Conservation (phyloP, 192 early-diverging fungal genomes). For the Phycomyces blakesleeanus region DNA sequence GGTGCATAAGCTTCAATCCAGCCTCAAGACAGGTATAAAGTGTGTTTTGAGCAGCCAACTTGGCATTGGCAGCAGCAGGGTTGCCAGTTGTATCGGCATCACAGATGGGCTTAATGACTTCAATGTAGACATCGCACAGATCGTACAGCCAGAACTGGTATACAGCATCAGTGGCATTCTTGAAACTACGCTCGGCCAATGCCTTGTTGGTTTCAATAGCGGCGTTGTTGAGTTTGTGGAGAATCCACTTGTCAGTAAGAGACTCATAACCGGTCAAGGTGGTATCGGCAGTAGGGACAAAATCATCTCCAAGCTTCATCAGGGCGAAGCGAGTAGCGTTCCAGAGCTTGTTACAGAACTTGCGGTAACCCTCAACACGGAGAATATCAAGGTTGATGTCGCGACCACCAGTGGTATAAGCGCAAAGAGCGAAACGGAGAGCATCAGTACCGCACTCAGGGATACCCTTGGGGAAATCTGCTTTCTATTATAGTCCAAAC, state of each 20-base stretch:
- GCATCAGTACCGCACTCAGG: constrained; percentile 98
- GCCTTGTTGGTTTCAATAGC: constrained; percentile 71
- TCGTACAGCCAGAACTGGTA: constrained; percentile 96
- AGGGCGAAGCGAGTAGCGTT: constrained; percentile 95
- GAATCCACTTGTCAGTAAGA: constrained; percentile 89
- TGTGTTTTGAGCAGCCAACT: constrained; percentile 72
- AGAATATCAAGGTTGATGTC: constrained; percentile 93
- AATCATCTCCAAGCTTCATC: constrained; percentile 90
- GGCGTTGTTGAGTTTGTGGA: constrained; percentile 84
- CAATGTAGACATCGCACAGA: constrained; percentile 96
- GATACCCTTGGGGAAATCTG: constrained; percentile 95
- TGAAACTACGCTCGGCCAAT: constrained; percentile 85
- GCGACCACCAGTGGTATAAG: constrained; percentile 72
- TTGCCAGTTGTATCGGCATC: constrained; percentile 57
- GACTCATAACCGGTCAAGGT: constrained; percentile 75
- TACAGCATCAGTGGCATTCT: constrained; percentile 81
- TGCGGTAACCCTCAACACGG: constrained; percentile 98
- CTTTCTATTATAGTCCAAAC: too few species aligned
- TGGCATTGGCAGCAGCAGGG: constrained; percentile 40
- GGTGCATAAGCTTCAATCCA: constrained; percentile 90
- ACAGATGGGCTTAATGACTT: constrained; percentile 86
- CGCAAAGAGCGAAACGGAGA: constrained; percentile 76
- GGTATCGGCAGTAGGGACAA: constrained; percentile 57
- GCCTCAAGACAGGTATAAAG: constrained; percentile 94
- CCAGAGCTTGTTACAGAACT: constrained; percentile 99